Evolutionary conservation across 768 basidiomycete genomes (phyloP), one percentile per base, ranked within the genome.

Genomic region (Podaxis sp.): DNA sequence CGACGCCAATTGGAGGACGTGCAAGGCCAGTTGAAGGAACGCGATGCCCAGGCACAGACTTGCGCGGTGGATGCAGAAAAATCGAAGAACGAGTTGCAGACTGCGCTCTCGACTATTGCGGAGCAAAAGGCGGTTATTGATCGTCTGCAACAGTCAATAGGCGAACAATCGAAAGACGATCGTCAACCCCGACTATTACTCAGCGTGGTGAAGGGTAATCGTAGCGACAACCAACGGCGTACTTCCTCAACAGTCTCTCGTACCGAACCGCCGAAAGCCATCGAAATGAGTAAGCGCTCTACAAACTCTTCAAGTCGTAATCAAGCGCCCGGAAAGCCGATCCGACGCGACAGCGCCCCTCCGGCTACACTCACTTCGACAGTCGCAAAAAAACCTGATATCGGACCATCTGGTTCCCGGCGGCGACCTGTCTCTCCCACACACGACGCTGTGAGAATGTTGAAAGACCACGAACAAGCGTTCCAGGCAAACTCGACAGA

Each of bases 121-220:
- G 56, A 57, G 32, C 56, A 57, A 25, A 57, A 48, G 47, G 21
- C 46, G 0, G 56, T 57, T 35, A 57, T 57, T 25, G 56, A 2
- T 4, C 56, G 56, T 57, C 35, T 57, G 18, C 56, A 57, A 27
- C 47, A 57, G 5, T 36, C 56, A 5, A 14, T 57, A 32, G 47
- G 47, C 14, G 56, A 57, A 25, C 47, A 14, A 16, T 25, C 35
- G 46, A 57, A 37, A 14, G 56, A 57, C n/a, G 56, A 57, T 4
- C 55, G 25, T 11, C 16, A 37, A 37, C 56, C 56, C 21, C 46
- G 32, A 18, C 14, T 57, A 3, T 11, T 44, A 13, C 56, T 48
- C 35, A 57, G 21, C 25, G 11, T 50, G 13, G 36, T 36, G 35
- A 48, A 48, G 18, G 14, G 28, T 9, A 18, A 10, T 14, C 42